A percentile compares a stretch with the other conserved stretches of the same genome.
phyloP scores from a whole-genome alignment of 352 stramenopile species.

The Peronospora destructor region DNA sequence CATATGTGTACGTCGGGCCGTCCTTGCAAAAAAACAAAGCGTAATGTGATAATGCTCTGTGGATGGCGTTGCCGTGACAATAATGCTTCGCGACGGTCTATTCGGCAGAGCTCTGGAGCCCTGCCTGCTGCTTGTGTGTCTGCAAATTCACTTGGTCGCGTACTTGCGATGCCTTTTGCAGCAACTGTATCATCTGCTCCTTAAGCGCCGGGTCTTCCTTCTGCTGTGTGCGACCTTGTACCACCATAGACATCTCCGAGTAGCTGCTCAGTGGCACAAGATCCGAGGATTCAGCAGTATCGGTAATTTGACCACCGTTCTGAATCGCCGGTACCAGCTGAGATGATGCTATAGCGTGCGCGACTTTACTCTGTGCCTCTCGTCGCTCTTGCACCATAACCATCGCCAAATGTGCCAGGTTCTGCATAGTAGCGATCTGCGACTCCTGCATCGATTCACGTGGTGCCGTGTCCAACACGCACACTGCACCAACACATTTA shows the following conservation, averaged over 20 bases:
- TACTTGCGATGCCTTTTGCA: constrained; percentile 77
- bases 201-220: constrained; percentile 72
- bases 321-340: constrained; percentile 40
- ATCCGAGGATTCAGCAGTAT: constrained; percentile 41
- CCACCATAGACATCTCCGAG: constrained; percentile 40
- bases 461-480: constrained; percentile 69
- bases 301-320: constrained; percentile 12
- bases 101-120: constrained; percentile 68
- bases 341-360: constrained; percentile 33
- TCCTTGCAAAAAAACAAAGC: constrained; percentile 12
- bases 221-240: constrained; percentile 32
- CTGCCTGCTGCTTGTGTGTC: constrained; percentile 49
- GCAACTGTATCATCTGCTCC: constrained; percentile 82
- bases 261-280: constrained; percentile 68
- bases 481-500: constrained; percentile 68
- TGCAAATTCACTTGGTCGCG: constrained; percentile 64
- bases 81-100: constrained; percentile 24
- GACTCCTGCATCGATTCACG: constrained; percentile 56
- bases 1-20: constrained; percentile 20
- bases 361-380: constrained; percentile 56
- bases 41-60: constrained; percentile 17
- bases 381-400: constrained; percentile 81
- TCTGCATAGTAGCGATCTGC: constrained; percentile 81
- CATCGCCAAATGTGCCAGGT: constrained; percentile 76
- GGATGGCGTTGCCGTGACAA: constrained; percentile 8